These are phyloP conservation scores for Hypoxylon rubiginosum DNA, from an alignment of 2,329 filamentous ascomycete genomes.

Conservation along the genomic window DNA sequence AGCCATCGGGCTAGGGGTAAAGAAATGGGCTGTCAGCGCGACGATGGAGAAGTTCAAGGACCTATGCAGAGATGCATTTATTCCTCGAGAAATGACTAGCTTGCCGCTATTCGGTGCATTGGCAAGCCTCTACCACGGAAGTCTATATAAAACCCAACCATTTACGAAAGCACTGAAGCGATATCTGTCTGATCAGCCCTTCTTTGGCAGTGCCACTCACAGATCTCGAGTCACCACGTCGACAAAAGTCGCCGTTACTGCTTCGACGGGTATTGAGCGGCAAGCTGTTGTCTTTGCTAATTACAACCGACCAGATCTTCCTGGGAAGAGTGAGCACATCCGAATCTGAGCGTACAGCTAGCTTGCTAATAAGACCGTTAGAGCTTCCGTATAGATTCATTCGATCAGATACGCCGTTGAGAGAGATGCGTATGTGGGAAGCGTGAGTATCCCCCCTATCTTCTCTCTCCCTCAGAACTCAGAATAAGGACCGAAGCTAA, in stretches of 20 bases:
- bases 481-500: background rate
- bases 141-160: conserved; percentile 51
- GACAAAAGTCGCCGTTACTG: conserved; percentile 50
- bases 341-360: background rate
- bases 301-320: conserved; percentile 50
- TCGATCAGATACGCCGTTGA: conserved; percentile 47
- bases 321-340: conserved; percentile 40
- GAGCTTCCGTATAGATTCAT: conserved; percentile 48
- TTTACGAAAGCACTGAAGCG: conserved; percentile 46
- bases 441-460: conserved; percentile 45
- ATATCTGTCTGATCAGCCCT: conserved; percentile 50
- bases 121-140: conserved; percentile 51
- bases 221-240: conserved; percentile 44
- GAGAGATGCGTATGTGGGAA: conserved; percentile 52
- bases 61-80: conserved; percentile 48
- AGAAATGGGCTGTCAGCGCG: conserved; percentile 51
- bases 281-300: conserved; percentile 52
- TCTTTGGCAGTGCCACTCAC: conserved; percentile 50
- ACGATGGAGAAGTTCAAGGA: conserved; percentile 52
- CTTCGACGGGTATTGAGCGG: conserved; percentile 42
- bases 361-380: conserved; percentile 25
- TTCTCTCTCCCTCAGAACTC: too few species aligned
- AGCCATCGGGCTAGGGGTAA: conserved; percentile 51
- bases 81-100: conserved; percentile 48
- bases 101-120: conserved; percentile 49